Conservation (phyloP, 805 yeast species). For the Vanderwaltozyma tropicalis region DNA sequence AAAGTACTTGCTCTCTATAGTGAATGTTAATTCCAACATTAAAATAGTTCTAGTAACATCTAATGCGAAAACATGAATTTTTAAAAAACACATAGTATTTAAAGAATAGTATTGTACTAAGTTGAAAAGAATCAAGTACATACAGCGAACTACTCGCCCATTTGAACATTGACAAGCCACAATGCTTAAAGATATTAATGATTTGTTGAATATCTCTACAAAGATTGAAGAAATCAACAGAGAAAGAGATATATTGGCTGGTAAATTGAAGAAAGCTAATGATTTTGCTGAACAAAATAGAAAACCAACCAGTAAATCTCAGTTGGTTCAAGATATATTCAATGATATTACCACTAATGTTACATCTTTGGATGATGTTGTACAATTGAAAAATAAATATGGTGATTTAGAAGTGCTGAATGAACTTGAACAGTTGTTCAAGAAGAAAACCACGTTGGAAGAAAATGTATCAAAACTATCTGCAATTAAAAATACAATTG, state of each 20-base stretch:
- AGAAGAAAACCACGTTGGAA: conserved; percentile 6
- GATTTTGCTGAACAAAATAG: conserved; percentile 4
- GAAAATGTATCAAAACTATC: conserved; percentile 2
- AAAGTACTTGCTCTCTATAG: no score
- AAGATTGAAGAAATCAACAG: conserved; percentile 18
- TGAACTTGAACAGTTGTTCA: conserved; percentile 7
- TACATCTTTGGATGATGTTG: conserved; percentile 7
- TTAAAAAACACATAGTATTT: no score
- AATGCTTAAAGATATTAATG: conserved; percentile 17
- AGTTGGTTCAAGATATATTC: conserved; percentile 10
- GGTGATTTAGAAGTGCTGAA: conserved; percentile 16
- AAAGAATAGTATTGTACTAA: no score
- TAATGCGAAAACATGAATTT: no score
- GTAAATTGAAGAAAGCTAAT: conserved; percentile 8
- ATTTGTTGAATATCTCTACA: conserved; percentile 18
- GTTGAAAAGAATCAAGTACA: neutral
- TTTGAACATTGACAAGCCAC: no score
- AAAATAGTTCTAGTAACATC: no score
- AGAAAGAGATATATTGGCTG: conserved; percentile 16
- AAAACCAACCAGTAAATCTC: conserved; percentile 1
- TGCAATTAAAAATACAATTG: conserved; percentile 1
- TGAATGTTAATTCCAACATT: no score
- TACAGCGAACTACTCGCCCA: no score
- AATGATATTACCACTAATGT: conserved; percentile 14
- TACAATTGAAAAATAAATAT: conserved; percentile 13